Percentiles rank a stretch among this genome's conserved stretches.
Evolutionary conservation across 176 grass and related monocot genomes (phyloP).

Genomic region (Alopecurus myosuroides): DNA sequence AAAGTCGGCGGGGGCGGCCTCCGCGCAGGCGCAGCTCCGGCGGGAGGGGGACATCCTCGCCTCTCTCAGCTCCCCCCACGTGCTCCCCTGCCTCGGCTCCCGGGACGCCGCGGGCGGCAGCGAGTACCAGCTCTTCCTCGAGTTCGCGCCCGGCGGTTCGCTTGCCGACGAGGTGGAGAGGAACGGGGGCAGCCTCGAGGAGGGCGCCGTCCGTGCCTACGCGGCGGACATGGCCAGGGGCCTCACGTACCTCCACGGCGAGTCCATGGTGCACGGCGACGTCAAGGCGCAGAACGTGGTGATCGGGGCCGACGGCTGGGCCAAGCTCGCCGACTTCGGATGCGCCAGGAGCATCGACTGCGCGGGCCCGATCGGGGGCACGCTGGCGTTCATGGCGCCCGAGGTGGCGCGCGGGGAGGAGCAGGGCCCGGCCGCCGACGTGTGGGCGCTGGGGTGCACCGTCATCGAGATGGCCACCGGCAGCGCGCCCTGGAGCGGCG

Average conservation of each 20-base stretch:
- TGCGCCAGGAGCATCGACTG: constrained; percentile 24
- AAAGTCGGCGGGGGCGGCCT: constrained; percentile 43
- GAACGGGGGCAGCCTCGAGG: constrained; percentile 36
- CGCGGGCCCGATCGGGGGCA: constrained; percentile 40
- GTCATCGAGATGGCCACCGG: too few relatives aligned
- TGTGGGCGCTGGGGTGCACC: too few relatives aligned
- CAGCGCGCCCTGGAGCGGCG: too few relatives aligned
- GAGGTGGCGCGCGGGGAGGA: too few relatives aligned
- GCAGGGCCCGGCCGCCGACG: too few relatives aligned
- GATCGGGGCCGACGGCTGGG: constrained; percentile 45
- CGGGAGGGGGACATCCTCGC: constrained; percentile 56
- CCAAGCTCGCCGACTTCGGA: constrained; percentile 78
- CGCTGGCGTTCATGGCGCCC: too few relatives aligned
- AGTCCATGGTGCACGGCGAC: constrained; percentile 52
- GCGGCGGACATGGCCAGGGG: constrained; percentile 49
- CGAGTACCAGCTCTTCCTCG: constrained; percentile 48
- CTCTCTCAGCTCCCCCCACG: constrained; percentile 46
- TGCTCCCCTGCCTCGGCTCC: constrained; percentile 58
- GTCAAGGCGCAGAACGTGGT: constrained; percentile 71
- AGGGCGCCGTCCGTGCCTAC: too few relatives aligned
- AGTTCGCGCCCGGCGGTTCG: constrained; percentile 76
- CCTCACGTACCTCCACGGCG: constrained; percentile 60
- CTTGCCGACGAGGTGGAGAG: constrained; percentile 53
- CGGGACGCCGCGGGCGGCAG: background rate
- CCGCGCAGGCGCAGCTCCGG: constrained; percentile 30